Percentiles rank a stretch among this genome's conserved stretches.
Evolutionary conservation across 345 rosid species (phyloP).

Genomic region (Dovyalis caffra): DNA sequence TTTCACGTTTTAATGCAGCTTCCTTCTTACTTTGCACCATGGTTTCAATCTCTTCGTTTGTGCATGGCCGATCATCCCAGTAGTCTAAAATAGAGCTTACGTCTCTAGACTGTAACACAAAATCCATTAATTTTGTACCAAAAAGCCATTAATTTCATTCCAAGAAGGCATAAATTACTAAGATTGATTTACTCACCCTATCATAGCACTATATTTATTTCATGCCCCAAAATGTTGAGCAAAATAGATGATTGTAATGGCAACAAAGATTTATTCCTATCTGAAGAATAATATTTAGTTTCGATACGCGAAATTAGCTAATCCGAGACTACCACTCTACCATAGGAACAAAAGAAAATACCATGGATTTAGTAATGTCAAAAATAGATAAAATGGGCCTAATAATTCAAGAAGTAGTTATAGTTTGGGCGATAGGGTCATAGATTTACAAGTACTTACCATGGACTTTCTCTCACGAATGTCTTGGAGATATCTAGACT

Average conservation of each 20-base stretch:
- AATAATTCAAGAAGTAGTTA: not conserved
- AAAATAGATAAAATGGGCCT: not conserved
- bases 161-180: too few relatives aligned
- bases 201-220: not conserved
- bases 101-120: conserved; percentile 17
- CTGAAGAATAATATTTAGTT: too few relatives aligned
- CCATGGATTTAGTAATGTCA: too few relatives aligned
- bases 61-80: conserved; percentile 34
- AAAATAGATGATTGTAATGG: too few relatives aligned
- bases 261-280: too few relatives aligned
- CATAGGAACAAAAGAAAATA: too few relatives aligned
- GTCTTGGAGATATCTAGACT: conserved; percentile 12
- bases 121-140: not conserved
- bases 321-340: too few relatives aligned
- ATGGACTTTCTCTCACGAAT: conserved; percentile 16
- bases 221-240: too few relatives aligned
- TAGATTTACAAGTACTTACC: not conserved
- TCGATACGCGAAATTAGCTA: too few relatives aligned
- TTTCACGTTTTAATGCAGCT: conserved; percentile 29
- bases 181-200: too few relatives aligned
- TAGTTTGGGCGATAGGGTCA: not conserved
- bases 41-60: conserved; percentile 45
- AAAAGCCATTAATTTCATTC: too few relatives aligned
- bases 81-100: conserved; percentile 16
- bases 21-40: conserved; percentile 21